phyloP scores from a whole-genome alignment of 2,329 filamentous ascomycete species.

The Leptoxyphium fumago region DNA sequence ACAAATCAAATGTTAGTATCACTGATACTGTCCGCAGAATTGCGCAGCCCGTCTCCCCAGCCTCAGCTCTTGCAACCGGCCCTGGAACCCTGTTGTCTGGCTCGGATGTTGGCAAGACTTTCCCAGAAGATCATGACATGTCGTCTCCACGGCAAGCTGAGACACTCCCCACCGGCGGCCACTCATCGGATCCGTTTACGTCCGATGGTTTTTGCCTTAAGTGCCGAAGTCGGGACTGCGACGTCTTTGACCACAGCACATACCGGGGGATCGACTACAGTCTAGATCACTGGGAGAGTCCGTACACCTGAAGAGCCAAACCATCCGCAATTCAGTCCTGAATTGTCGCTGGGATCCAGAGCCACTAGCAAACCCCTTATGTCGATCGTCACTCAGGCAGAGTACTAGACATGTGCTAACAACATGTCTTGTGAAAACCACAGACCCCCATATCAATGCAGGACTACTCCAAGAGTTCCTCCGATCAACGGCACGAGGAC shows the following conservation, averaged over 20 bases:
- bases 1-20: slow-evolving; percentile 9
- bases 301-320: slow-evolving; percentile 6
- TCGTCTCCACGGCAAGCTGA: too few species aligned
- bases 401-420: not conserved
- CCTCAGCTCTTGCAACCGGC: slow-evolving; percentile 9
- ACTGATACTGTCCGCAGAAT: slow-evolving; percentile 3
- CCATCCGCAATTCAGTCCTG: too few species aligned
- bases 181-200: not conserved
- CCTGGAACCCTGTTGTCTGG: slow-evolving; percentile 5
- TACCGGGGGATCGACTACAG: slow-evolving; percentile 10
- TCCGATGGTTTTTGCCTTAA: not conserved
- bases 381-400: too few species aligned
- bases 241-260: slow-evolving; percentile 4
- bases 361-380: too few species aligned
- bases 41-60: slow-evolving; percentile 7
- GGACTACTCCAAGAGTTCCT: not conserved
- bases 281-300: slow-evolving; percentile 21
- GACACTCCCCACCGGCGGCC: too few species aligned
- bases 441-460: not conserved
- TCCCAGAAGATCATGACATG: slow-evolving; percentile 4
- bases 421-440: not conserved
- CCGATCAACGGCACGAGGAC: slow-evolving; percentile 1
- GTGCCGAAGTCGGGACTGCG: slow-evolving; percentile 3
- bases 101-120: slow-evolving; percentile 9
- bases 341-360: too few species aligned